Evolutionary conservation across 106 monocot genomes (phyloP).

Genomic region (Acorus gramineus): DNA sequence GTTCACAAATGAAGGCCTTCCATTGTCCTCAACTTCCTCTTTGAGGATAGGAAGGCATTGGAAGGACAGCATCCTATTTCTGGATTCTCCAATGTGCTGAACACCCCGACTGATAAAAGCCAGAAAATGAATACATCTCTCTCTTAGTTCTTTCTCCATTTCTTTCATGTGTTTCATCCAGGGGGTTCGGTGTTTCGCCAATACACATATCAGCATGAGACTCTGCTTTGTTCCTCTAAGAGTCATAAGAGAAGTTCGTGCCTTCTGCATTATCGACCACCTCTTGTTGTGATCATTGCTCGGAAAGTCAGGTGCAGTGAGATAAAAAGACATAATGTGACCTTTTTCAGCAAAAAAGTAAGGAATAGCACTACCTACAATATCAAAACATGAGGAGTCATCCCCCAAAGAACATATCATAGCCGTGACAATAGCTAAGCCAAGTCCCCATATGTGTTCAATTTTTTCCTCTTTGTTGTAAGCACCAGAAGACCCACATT

Average conservation of each 20-base stretch:
- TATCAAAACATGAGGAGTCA: constrained; percentile 39
- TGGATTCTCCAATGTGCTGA: constrained; percentile 29
- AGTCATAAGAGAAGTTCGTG: constrained; percentile 35
- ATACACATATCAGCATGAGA: constrained; percentile 55
- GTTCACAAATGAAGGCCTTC: constrained; percentile 30
- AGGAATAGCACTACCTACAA: constrained; percentile 35
- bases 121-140: constrained; percentile 66
- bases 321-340: constrained; percentile 30
- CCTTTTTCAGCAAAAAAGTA: constrained; percentile 58
- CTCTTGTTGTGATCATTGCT: constrained; percentile 39
- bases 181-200: constrained; percentile 40
- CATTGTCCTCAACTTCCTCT: constrained; percentile 45
- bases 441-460: constrained; percentile 31
- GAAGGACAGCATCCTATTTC: constrained; percentile 10
- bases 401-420: constrained; percentile 43
- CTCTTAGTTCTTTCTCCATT: constrained; percentile 50
- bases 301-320: constrained; percentile 42
- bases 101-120: constrained; percentile 73
- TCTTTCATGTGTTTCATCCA: constrained; percentile 45
- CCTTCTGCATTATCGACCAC: constrained; percentile 18
- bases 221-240: constrained; percentile 48
- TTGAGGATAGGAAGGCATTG: constrained; percentile 40
- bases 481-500: not conserved
- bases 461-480: constrained; percentile 16
- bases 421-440: constrained; percentile 55